phyloP scores from a whole-genome alignment of 2,329 filamentous ascomycete genomes.

The Calycina marina region DNA sequence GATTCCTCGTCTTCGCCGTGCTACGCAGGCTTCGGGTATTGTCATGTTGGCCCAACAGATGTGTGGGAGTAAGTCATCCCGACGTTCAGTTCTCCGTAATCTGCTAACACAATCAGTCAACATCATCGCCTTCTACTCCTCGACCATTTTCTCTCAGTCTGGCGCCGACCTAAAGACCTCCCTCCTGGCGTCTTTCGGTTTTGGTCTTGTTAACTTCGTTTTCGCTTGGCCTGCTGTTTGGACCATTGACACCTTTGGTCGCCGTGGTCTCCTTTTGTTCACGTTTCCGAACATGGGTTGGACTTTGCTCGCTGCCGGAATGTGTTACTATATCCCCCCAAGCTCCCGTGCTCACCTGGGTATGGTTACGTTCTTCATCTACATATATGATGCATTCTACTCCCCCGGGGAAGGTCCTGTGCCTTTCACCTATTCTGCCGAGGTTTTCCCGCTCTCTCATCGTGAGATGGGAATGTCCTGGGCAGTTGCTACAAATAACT shows the following conservation, averaged over 20 bases:
- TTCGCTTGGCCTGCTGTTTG: conserved; percentile 42
- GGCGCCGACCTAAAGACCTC: conserved; percentile 40
- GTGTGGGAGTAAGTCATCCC: conserved; percentile 12
- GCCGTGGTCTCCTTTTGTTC: conserved; percentile 45
- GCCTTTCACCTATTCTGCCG: conserved; percentile 24
- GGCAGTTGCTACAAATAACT: conserved; percentile 44
- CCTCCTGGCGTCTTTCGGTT: conserved; percentile 47
- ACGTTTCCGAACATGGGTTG: conserved; percentile 54
- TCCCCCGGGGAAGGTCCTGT: conserved; percentile 23
- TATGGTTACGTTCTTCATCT: conserved; percentile 45
- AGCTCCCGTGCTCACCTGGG: conserved; percentile 30
- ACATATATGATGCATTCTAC: conserved; percentile 50
- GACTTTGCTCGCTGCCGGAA: conserved; percentile 44
- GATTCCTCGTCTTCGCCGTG: conserved; percentile 53
- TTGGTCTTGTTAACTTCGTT: conserved; percentile 48
- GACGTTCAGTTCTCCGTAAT: neutral
- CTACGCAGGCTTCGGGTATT: conserved; percentile 60
- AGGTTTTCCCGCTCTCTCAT: conserved; percentile 48
- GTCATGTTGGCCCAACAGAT: conserved; percentile 47
- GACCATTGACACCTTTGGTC: conserved; percentile 26
- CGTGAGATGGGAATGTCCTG: conserved; percentile 49
- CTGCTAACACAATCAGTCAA: conserved; percentile 28
- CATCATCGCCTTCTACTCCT: conserved; percentile 63
- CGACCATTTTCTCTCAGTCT: conserved; percentile 42
- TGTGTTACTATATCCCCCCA: conserved; percentile 36